Conservation (phyloP, 345 rosid genomes). For the Trapa incisa region DNA sequence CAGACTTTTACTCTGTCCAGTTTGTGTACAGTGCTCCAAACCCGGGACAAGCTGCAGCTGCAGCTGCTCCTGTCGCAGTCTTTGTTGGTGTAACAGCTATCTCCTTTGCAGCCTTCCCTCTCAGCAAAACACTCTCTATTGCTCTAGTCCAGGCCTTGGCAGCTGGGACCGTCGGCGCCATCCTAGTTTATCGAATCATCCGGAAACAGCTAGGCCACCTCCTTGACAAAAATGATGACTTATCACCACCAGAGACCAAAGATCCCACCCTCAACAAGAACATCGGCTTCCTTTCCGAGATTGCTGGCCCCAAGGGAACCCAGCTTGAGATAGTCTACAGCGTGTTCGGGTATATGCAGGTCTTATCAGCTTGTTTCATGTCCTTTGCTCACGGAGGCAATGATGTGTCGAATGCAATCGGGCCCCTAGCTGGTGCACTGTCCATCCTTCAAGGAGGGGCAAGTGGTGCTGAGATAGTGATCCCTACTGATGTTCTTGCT, state of each 20-base stretch:
- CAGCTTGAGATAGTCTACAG: slow-evolving; percentile 84
- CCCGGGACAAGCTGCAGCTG: slow-evolving; percentile 87
- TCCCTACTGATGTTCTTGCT: slow-evolving; percentile 75
- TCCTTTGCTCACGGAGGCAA: slow-evolving; percentile 95
- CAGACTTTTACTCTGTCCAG: slow-evolving; percentile 24
- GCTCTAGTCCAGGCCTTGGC: slow-evolving; percentile 67
- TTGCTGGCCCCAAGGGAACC: slow-evolving; percentile 87
- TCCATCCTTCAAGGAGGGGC: slow-evolving; percentile 71
- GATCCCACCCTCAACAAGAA: slow-evolving; percentile 22
- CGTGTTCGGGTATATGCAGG: slow-evolving; percentile 87
- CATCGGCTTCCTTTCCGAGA: slow-evolving; percentile 70
- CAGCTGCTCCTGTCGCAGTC: slow-evolving; percentile 74
- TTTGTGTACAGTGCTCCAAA: slow-evolving; percentile 95
- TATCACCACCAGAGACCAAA: slow-evolving; percentile 25
- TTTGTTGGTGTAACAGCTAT: slow-evolving; percentile 71
- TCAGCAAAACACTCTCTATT: slow-evolving; percentile 46
- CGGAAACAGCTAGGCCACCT: slow-evolving; percentile 78
- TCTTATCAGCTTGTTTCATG: slow-evolving; percentile 97
- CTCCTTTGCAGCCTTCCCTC: slow-evolving; percentile 81
- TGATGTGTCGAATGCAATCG: slow-evolving; percentile 91
- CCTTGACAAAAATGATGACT: slow-evolving; percentile 30
- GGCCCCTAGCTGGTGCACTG: slow-evolving; percentile 84
- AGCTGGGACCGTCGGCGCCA: slow-evolving; percentile 72
- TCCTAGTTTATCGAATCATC: slow-evolving; percentile 53
- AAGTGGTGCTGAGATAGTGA: slow-evolving; percentile 47